Conservation (phyloP, 805 yeast genomes). For the Isabelozyma rhagii region DNA sequence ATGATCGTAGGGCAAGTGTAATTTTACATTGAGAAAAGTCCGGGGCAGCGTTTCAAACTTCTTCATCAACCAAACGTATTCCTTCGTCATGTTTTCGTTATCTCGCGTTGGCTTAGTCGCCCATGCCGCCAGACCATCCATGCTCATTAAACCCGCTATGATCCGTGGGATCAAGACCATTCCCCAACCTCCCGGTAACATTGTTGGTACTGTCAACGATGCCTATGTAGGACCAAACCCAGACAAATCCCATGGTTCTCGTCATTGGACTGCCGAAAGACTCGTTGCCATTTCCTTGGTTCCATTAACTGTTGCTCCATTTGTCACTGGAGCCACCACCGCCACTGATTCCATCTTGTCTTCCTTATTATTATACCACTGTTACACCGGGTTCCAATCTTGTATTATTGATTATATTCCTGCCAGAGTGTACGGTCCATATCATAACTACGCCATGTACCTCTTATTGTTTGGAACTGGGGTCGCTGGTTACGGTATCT, state of each 20-base stretch:
- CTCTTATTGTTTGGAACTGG: constrained; percentile 61
- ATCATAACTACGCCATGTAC: constrained; percentile 60
- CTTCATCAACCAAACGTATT: not conserved
- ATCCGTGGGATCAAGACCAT: constrained; percentile 43
- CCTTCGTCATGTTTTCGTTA: constrained; percentile 18
- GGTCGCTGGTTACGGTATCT: constrained; percentile 68
- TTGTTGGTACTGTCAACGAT: constrained; percentile 71
- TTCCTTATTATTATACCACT: constrained; percentile 57
- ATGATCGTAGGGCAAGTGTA: constrained; percentile 8
- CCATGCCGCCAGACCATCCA: constrained; percentile 10
- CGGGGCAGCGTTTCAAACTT: constrained; percentile 5
- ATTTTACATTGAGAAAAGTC: constrained; percentile 8
- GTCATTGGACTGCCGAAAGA: constrained; percentile 74
- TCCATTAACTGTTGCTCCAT: constrained; percentile 63
- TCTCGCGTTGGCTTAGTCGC: constrained; percentile 28
- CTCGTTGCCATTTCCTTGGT: constrained; percentile 56
- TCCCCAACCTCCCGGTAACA: constrained; percentile 71
- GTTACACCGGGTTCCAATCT: constrained; percentile 68
- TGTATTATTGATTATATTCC: constrained; percentile 82
- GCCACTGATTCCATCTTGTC: constrained; percentile 56
- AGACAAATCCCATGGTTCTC: constrained; percentile 59
- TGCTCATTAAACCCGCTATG: constrained; percentile 14
- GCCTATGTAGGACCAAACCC: constrained; percentile 62
- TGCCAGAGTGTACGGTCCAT: constrained; percentile 63
- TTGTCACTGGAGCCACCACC: constrained; percentile 51